Evolutionary conservation across 495 filamentous ascomycete species (phyloP), one percentile per base, ranked within the genome.

Genomic region (Poronia punctata): DNA sequence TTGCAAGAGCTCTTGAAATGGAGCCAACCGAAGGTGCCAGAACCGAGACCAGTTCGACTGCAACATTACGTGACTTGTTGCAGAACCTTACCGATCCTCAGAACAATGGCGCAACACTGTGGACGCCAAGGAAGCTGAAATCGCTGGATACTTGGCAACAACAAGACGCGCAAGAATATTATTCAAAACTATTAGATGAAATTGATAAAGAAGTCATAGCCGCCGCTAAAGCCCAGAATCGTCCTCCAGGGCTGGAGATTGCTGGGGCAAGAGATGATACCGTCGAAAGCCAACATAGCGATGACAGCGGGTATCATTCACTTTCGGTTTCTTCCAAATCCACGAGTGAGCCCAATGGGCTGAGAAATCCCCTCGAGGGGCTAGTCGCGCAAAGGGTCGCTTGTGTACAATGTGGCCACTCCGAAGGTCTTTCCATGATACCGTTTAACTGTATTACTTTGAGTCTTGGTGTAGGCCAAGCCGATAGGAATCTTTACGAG

Each of bases 161-260:
- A 53, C 93, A 99, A 55, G 93, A 99, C 67, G 93, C 93, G 4
- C 93, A 99, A 60, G 93, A 99, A 59, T 99, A 95, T 56, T 95
- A 85, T 40, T 87, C 88, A 12, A 94, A 89, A 50, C 65, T 99
- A 17, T 68, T 95, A 39, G 86, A 90, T 35, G 79, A 89, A 46
- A 65, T 99, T 29, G 88, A 97, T 50, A 81, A 82, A 49, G 88
- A 93, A 48, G 67, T 84, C 18, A 58, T 64, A 12, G 69, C 70
- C 34, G 72, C 67, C 15, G 57, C 68, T 5, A 45, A 45, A 22
- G 63, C 62, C 2, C 62, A 67, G 12, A 52, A 65, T 46, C 60
- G 62, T 28, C 44, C 61, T 35, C 33, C 56, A 11, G 49, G 58
- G 17, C 50, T 64, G 30, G 60, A 68, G 20, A 24, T 39, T 11